Conservation (phyloP, 2,329 filamentous ascomycete genomes). For the Calonectria ilicicola region DNA sequence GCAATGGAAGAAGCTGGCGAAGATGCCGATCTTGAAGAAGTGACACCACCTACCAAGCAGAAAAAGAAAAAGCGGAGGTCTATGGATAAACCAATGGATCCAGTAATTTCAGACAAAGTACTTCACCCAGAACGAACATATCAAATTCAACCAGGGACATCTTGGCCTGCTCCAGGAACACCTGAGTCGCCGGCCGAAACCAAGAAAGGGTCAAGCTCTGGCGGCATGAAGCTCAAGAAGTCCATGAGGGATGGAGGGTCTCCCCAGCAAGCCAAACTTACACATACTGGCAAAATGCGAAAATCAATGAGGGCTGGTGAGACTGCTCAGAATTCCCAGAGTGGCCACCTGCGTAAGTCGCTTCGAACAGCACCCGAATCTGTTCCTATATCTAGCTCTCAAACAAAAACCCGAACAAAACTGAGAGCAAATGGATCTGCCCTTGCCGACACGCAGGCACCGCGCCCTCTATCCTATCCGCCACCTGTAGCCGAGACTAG, state of each 20-base stretch:
- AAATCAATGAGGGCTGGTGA: slow-evolving; percentile 47
- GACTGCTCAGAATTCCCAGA: slow-evolving; percentile 15
- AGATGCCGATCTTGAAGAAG: slow-evolving; percentile 53
- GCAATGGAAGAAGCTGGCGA: slow-evolving; percentile 65
- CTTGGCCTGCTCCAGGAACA: slow-evolving; percentile 39
- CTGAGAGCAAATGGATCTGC: slow-evolving; percentile 32
- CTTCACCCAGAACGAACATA: slow-evolving; percentile 46
- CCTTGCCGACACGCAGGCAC: slow-evolving; percentile 11
- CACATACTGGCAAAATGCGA: slow-evolving; percentile 44
- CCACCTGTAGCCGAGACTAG: slow-evolving; percentile 32
- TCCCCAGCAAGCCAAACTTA: slow-evolving; percentile 18
- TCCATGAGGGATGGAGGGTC: slow-evolving; percentile 56
- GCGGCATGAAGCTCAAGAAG: slow-evolving; percentile 54
- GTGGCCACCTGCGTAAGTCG: slow-evolving; percentile 36
- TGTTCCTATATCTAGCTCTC: slow-evolving; percentile 6
- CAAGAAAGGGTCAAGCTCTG: slow-evolving; percentile 3
- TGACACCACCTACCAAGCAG: slow-evolving; percentile 41
- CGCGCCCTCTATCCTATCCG: slow-evolving; percentile 48
- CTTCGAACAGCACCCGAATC: slow-evolving; percentile 34
- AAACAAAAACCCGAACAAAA: slow-evolving; percentile 42
- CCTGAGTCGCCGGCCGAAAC: slow-evolving; percentile 17
- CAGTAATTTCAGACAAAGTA: slow-evolving; percentile 21
- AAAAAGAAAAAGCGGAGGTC: slow-evolving; percentile 51
- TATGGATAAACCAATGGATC: slow-evolving; percentile 16
- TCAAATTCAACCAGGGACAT: slow-evolving; percentile 53